Base-by-base conservation (phyloP, 148 eudicot species). In the Tetragonia tetragonoides region DNA sequence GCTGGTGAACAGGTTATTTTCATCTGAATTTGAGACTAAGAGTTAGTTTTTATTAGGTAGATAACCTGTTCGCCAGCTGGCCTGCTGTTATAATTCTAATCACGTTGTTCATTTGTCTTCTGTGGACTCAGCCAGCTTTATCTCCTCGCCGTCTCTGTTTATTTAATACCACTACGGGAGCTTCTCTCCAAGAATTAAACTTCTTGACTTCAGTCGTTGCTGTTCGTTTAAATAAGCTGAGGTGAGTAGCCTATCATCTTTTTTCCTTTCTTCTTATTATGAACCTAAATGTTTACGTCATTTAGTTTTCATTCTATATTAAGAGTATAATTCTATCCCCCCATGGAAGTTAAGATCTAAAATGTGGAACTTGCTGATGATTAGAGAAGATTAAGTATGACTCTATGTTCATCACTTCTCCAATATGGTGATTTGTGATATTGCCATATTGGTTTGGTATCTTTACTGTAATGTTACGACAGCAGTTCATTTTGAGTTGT, bases 71-170 rank as follows among this genome's bases (percentile, higher is more conserved):
- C 28, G 40, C 16, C 41, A 51, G 38, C 39, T 66, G 8, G 46
- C 57, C 16, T 73, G 44, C 74, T 39, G 70, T 44, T 82, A n/a
- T 14, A 7, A 51, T 68, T 78, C 72, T 78, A 74, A 74, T 78
- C 41, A 41, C 72, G 59, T 40, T 63, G 42, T 73, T 73, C 70
- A 68, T 79, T 56, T 82, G 28, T 37, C 73, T 78, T 59, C 17
- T 78, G 38, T 80, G 68, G 77, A 74, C 65, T 77, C 90, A 95
- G 99, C 92, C 95, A 77, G 86, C 91, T 75, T 80, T 95, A 75
- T 95, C 99, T 40, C 99, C 99, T 10, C 87, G 99, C 42, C 95
- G 97, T 67, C 89, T 95, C 71, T 95, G 97, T 72, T 87, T 95
- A 84, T 93, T 90, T 72, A 91, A 95, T 81, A 90, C 88, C 67